Percentiles rank a stretch among this genome's conserved stretches.
Conservation (phyloP, 2,329 filamentous ascomycete species). For the Pseudopithomyces maydicus region DNA sequence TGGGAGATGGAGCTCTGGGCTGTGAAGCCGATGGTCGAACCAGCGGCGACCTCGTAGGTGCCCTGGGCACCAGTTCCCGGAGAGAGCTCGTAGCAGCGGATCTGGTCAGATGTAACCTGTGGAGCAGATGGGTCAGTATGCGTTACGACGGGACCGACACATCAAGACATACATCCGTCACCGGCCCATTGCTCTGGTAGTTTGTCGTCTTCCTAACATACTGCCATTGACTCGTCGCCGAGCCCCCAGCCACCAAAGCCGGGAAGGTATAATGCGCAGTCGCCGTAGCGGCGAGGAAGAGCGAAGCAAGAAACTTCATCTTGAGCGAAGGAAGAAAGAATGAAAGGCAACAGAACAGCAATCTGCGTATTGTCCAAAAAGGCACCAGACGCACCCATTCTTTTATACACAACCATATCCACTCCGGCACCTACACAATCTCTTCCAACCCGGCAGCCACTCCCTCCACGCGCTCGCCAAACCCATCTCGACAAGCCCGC, state of each 20-base stretch:
- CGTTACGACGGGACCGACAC: no score
- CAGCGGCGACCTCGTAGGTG: conserved; percentile 22
- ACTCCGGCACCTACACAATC: not conserved
- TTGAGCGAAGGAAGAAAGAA: conserved; percentile 18
- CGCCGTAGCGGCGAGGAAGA: conserved; percentile 28
- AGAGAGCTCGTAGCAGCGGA: conserved; percentile 29
- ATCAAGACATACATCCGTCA: conserved; percentile 31
- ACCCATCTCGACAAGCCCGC: not conserved
- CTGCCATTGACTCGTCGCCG: conserved; percentile 32
- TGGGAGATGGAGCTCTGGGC: conserved; percentile 32
- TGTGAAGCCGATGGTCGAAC: conserved; percentile 38
- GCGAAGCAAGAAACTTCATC: conserved; percentile 37
- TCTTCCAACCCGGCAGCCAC: not conserved
- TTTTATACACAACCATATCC: no score
- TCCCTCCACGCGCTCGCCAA: not conserved
- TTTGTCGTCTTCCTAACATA: conserved; percentile 45
- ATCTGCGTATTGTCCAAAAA: no score
- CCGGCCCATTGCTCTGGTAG: conserved; percentile 42
- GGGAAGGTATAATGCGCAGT: conserved; percentile 43
- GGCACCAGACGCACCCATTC: no score
- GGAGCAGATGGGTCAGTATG: not conserved
- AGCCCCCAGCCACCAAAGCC: conserved; percentile 28
- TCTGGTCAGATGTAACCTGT: conserved; percentile 22
- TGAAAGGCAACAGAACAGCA: not conserved
- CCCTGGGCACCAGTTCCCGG: conserved; percentile 10